These are phyloP conservation scores for Aspergillus incahuasiensis DNA, from an alignment of 495 filamentous ascomycete genomes.

Conservation along the genomic window DNA sequence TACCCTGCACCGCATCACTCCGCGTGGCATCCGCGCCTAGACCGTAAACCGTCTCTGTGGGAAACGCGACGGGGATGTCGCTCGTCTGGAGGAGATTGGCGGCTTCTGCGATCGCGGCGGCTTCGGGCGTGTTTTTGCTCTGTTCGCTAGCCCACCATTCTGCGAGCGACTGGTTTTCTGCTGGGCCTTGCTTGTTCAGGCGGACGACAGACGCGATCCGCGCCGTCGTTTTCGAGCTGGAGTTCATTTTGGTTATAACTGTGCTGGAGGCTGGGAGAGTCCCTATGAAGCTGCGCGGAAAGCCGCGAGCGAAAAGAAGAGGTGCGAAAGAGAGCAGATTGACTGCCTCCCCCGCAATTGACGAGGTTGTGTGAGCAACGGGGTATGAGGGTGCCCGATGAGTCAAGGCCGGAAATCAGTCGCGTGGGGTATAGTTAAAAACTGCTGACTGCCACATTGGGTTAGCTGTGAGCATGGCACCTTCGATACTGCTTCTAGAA, in stretches of 20 bases:
- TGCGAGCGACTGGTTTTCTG: constrained; percentile 32
- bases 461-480: not conserved
- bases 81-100: constrained; percentile 56
- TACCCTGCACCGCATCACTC: constrained; percentile 76
- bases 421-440: not conserved
- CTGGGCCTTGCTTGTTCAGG: constrained; percentile 34
- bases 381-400: not conserved
- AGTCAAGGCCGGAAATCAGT: not conserved
- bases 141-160: constrained; percentile 46
- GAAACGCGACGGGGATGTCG: constrained; percentile 83
- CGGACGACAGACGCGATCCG: constrained; percentile 41
- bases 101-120: constrained; percentile 45
- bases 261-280: constrained; percentile 14
- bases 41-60: constrained; percentile 97
- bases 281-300: constrained; percentile 32
- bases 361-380: not conserved
- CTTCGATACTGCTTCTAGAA: constrained; percentile 1
- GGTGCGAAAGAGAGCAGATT: constrained; percentile 29
- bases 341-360: constrained; percentile 8
- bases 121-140: constrained; percentile 32
- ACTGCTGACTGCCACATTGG: not conserved
- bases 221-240: constrained; percentile 20
- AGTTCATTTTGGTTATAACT: constrained; percentile 16
- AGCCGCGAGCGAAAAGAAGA: constrained; percentile 31
- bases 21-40: constrained; percentile 91